Percentiles rank a stretch among this genome's conserved stretches.
Evolutionary conservation across 768 basidiomycete species (phyloP).

Genomic region (Mycena kentingensis): DNA sequence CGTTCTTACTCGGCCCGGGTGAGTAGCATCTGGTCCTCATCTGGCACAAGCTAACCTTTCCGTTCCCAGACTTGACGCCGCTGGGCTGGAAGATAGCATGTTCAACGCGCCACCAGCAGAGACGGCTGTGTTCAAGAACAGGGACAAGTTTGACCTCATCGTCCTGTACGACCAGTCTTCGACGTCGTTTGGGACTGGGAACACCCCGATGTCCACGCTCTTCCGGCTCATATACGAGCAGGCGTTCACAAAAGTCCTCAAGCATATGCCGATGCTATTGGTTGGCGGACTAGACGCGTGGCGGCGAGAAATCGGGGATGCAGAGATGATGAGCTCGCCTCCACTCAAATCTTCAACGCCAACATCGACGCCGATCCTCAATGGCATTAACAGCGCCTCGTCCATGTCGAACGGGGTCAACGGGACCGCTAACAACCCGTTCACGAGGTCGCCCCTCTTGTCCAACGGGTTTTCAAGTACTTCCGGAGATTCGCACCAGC

Average conservation of each 20-base stretch:
- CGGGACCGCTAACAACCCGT: slow-evolving; percentile 8
- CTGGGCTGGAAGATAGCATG: slow-evolving; percentile 73
- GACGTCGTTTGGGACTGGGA: slow-evolving; percentile 47
- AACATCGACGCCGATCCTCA: slow-evolving; percentile 12
- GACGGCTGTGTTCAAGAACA: slow-evolving; percentile 72
- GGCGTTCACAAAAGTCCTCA: slow-evolving; percentile 71
- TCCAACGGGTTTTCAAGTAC: slow-evolving; percentile 14
- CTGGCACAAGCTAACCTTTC: slow-evolving; percentile 5
- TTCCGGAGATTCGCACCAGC: slow-evolving; percentile 27
- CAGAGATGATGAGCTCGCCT: slow-evolving; percentile 34
- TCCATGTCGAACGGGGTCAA: slow-evolving; percentile 12
- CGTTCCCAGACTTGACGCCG: slow-evolving; percentile 58
- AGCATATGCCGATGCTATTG: slow-evolving; percentile 78
- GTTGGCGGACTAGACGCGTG: slow-evolving; percentile 85
- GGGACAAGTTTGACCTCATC: slow-evolving; percentile 87
- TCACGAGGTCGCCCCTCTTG: slow-evolving; percentile 16
- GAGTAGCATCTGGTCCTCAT: slow-evolving; percentile 30
- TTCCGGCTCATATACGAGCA: slow-evolving; percentile 71
- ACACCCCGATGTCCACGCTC: slow-evolving; percentile 59
- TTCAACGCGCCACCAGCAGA: slow-evolving; percentile 71
- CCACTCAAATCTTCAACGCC: slow-evolving; percentile 17
- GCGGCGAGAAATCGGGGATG: slow-evolving; percentile 58
- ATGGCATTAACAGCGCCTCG: slow-evolving; percentile 2
- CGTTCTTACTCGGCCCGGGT: slow-evolving; percentile 71
- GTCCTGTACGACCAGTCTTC: slow-evolving; percentile 80